Evolutionary conservation across 805 yeast genomes (phyloP), one percentile per base, ranked within the genome.

Genomic region (Myxozyma monticola): DNA sequence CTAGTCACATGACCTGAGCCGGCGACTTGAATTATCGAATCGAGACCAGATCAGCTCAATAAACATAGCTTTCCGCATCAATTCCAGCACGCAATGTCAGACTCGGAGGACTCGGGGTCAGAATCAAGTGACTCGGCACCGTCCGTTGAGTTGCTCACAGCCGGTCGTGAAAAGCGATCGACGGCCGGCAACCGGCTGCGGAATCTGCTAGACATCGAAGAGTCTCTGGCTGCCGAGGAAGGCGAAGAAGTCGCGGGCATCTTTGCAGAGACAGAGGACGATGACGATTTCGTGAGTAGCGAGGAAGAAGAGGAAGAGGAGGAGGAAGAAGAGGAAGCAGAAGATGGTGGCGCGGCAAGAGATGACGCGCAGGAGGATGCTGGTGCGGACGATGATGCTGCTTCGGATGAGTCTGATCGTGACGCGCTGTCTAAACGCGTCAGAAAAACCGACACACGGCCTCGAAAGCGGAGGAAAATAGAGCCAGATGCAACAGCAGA

Each of bases 151-250:
- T 84, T 82, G 60, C 74, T 88, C 48, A 84, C 85, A 60, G 80
- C 85, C 18, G 84, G 95, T 2, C 77, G 97, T 54, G 71, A 80
- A 53, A 75, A 88, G 57, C 79, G 99, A 47, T 68, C 88, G 37
- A 93, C 91, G 69, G 99, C 99, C 1, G 99, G 99, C 14, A 84
- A 87, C 45, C 75, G 93, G 47, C 72, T 93, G 65, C 79, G 80
- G 61, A 80, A 81, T 49, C 75, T 93, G 52, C 71, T 93, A 17
- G 85, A 81, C 51, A 76, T 86, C 25, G 96, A 83, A 60, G 85
- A 79, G 56, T 84, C 79, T 40, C 64, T 71, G 12, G 72, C 71
- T 14, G 75, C 72, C 2, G 88, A 87, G 37, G 95, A 85, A 37
- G 95, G 87, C 55, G 85, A 49, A 2, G 52, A 44, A 6, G 49